phyloP scores from a whole-genome alignment of 2,329 filamentous ascomycete genomes.

The Fusarium sp. region DNA sequence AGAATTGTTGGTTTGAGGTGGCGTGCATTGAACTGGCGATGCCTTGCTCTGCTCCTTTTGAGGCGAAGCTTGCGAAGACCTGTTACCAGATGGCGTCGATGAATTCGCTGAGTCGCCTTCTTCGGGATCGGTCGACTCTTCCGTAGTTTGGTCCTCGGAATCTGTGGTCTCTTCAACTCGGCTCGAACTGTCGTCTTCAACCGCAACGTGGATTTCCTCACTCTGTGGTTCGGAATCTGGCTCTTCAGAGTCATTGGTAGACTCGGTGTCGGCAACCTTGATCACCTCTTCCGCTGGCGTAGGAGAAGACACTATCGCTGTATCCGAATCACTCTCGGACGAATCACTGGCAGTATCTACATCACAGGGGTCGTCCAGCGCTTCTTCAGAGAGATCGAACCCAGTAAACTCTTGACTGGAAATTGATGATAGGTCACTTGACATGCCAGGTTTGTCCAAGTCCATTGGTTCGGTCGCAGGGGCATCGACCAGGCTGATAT shows the following conservation, averaged over 20 bases:
- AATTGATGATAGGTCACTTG: conserved; percentile 34
- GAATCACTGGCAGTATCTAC: neutral
- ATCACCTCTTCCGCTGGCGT: neutral
- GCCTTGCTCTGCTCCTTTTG: neutral
- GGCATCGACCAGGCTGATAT: neutral
- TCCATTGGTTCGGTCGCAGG: neutral
- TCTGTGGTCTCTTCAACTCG: neutral
- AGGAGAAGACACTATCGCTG: neutral
- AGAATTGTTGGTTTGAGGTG: neutral
- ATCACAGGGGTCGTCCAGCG: neutral
- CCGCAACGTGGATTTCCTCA: conserved; percentile 5
- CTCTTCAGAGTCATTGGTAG: neutral
- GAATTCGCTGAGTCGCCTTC: neutral
- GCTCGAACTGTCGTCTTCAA: neutral
- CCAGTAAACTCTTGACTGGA: conserved; percentile 19
- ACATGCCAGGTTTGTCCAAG: neutral
- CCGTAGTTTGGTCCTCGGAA: neutral
- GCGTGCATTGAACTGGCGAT: neutral
- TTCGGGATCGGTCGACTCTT: neutral
- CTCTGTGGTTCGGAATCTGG: neutral
- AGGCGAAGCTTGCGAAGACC: neutral
- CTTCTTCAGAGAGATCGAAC: conserved; percentile 1
- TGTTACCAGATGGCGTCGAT: neutral
- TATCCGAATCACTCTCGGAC: neutral
- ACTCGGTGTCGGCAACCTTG: neutral